Evolutionary conservation across 352 stramenopile species (phyloP).

Genomic region (Lagenidium giganteum): DNA sequence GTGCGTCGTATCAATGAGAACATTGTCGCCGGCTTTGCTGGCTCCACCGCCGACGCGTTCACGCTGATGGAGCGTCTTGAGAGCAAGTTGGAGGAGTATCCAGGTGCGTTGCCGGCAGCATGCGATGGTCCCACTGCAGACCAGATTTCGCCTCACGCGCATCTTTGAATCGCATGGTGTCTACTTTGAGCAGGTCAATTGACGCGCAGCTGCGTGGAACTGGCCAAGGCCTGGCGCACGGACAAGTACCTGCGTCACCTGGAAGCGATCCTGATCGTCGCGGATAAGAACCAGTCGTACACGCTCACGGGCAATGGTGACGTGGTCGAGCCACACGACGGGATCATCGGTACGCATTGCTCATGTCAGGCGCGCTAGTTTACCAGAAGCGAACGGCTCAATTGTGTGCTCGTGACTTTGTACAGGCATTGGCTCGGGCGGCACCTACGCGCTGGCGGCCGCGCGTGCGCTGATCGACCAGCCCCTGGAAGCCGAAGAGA

Average conservation of each 20-base stretch:
- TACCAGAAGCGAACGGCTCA: too few relatives aligned
- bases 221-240: conserved; percentile 99
- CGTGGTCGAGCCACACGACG: conserved; percentile 96
- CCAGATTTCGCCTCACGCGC: background rate
- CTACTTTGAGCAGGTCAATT: too few relatives aligned
- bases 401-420: too few relatives aligned
- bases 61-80: conserved; percentile 98
- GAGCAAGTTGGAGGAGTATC: conserved; percentile 97
- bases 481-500: conserved; percentile 90
- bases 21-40: conserved; percentile 96
- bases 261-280: conserved; percentile 93
- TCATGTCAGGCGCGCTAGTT: too few relatives aligned
- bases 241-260: conserved; percentile 98
- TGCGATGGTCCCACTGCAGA: too few relatives aligned
- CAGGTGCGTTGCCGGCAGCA: conserved; percentile 51
- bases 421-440: conserved; percentile 87
- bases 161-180: too few relatives aligned
- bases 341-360: conserved; percentile 89
- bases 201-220: conserved; percentile 94
- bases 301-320: conserved; percentile 98
- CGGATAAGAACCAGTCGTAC: conserved; percentile 94
- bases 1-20: conserved; percentile 93
- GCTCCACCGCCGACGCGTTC: conserved; percentile 97
- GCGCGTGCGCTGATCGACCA: conserved; percentile 95
- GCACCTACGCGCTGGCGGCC: conserved; percentile 93